These are phyloP conservation scores for Balakata baccata DNA, from an alignment of 345 rosid genomes.

Conservation along the genomic window DNA sequence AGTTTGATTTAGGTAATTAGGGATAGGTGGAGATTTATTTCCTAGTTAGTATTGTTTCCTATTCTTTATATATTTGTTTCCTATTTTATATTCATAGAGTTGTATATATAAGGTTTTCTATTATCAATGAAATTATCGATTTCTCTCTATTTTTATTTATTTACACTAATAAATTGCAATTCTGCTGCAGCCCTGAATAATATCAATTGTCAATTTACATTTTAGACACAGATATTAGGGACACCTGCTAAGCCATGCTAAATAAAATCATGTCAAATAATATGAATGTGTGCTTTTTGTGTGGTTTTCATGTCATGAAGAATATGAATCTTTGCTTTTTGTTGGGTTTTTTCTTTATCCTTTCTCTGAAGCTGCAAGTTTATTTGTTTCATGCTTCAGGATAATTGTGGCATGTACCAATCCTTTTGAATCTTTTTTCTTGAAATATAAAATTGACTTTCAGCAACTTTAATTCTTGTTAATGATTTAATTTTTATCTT, in stretches of 20 bases:
- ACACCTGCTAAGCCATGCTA: neutral
- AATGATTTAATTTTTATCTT: conserved; percentile 19
- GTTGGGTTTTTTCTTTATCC: neutral
- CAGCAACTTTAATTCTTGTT: neutral
- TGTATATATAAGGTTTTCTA: no score
- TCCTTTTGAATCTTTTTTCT: conserved; percentile 1
- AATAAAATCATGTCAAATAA: neutral
- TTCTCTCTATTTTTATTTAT: no score
- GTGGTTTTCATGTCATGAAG: neutral
- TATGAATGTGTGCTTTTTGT: neutral
- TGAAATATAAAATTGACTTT: conserved; percentile 1
- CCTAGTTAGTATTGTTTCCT: no score
- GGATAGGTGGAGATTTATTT: no score
- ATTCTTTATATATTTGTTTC: no score
- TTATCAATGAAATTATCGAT: no score
- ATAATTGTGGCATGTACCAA: neutral
- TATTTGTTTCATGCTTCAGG: neutral
- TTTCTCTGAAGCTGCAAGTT: neutral
- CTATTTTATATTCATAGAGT: no score
- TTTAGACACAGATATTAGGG: neutral
- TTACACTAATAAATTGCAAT: neutral
- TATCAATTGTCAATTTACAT: neutral
- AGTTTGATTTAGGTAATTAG: no score
- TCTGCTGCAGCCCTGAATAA: neutral
- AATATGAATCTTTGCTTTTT: neutral